Evolutionary conservation across 257 asterid species (phyloP).

Genomic region (Osmanthus fragrans): DNA sequence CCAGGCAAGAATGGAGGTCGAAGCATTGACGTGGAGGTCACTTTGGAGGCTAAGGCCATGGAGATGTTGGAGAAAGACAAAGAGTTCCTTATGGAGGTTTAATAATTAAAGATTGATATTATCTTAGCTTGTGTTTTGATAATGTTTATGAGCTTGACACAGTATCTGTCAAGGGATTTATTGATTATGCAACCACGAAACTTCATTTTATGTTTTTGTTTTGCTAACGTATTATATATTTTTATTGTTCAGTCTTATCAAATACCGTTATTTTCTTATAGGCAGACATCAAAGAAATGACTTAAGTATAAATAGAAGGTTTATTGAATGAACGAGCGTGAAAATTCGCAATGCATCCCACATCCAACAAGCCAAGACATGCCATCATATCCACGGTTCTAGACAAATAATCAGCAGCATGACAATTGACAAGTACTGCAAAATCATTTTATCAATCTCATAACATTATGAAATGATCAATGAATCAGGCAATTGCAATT

Average conservation of each 20-base stretch:
- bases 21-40: slow-evolving; percentile 95
- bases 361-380: background rate
- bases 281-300: background rate
- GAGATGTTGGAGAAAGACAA: slow-evolving; percentile 85
- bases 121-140: slow-evolving; percentile 10
- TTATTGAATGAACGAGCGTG: background rate
- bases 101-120: background rate
- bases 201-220: background rate
- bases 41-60: slow-evolving; percentile 71
- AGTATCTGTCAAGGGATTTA: background rate
- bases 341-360: background rate
- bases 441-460: slow-evolving; percentile 23
- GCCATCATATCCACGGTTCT: background rate
- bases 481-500: background rate
- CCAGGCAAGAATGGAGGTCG: slow-evolving; percentile 86
- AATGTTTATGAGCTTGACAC: background rate
- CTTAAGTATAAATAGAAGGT: background rate
- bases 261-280: background rate
- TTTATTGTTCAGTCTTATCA: background rate
- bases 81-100: slow-evolving; percentile 71
- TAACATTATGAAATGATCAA: background rate
- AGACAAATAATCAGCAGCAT: background rate
- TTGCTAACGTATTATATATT: background rate
- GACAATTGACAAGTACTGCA: slow-evolving; percentile 17
- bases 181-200: slow-evolving; percentile 1